Conservation (phyloP, 768 basidiomycete species). For the Boletellus ananiceps region DNA sequence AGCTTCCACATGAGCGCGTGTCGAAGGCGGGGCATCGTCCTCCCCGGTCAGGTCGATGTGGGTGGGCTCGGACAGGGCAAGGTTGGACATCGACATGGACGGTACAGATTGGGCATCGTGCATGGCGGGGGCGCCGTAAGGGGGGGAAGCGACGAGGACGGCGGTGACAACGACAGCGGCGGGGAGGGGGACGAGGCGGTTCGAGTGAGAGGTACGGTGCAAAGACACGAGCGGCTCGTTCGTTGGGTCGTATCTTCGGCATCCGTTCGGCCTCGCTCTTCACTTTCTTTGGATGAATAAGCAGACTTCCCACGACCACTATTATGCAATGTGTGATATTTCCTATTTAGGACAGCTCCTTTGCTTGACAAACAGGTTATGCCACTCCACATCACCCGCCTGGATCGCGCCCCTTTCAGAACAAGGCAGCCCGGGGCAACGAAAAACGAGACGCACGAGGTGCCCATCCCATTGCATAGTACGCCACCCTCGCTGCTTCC, state of each 20-base stretch:
- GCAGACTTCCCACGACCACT: conserved; percentile 18
- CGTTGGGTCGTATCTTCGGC: conserved; percentile 25
- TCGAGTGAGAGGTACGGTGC: conserved; percentile 3
- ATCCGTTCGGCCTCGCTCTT: conserved; percentile 17
- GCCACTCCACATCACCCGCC: conserved; percentile 16
- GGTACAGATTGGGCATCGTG: conserved; percentile 26
- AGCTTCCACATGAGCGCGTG: conserved; percentile 32
- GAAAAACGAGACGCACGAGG: conserved; percentile 29
- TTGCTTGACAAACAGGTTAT: neutral
- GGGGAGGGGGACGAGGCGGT: neutral
- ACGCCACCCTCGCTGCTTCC: conserved; percentile 68
- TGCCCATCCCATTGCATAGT: conserved; percentile 74
- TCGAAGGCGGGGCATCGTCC: conserved; percentile 46
- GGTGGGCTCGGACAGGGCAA: conserved; percentile 40
- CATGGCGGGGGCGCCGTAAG: conserved; percentile 15
- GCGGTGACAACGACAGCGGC: conserved; percentile 1
- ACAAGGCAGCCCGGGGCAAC: neutral
- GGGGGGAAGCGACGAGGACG: neutral
- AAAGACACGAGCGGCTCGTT: conserved; percentile 18
- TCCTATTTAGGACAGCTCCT: conserved; percentile 19
- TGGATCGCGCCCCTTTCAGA: conserved; percentile 1
- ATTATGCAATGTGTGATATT: conserved; percentile 9
- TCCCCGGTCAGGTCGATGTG: conserved; percentile 71
- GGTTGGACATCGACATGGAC: conserved; percentile 34
- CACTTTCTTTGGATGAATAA: conserved; percentile 20